Evolutionary conservation across 108 stramenopile genomes (phyloP).

Genomic region (Cyclotella kingstonii): DNA sequence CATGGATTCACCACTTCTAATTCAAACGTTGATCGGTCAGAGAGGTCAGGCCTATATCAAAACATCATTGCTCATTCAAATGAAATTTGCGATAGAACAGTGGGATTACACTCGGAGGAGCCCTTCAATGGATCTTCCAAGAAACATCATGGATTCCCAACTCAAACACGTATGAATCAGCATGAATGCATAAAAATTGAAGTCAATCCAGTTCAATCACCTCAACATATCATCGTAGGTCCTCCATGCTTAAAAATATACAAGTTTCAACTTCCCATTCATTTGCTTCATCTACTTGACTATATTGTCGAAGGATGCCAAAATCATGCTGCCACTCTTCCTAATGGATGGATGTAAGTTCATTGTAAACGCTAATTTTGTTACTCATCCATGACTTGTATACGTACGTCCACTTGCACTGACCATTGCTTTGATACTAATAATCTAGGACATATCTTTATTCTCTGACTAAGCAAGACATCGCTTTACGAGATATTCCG

Average conservation of each 20-base stretch:
- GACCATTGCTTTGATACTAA: neutral
- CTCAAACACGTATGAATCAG: conserved; percentile 9
- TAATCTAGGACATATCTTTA: conserved; percentile 55
- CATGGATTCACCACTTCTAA: neutral
- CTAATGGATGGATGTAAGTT: conserved; percentile 55
- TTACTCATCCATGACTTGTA: neutral
- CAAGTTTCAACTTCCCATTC: conserved; percentile 52
- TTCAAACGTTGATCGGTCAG: neutral
- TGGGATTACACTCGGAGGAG: neutral
- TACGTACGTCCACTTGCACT: no score
- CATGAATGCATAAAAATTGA: conserved; percentile 3
- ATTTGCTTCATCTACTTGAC: conserved; percentile 48
- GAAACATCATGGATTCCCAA: conserved; percentile 10
- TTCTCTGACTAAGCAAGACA: conserved; percentile 75
- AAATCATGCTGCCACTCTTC: conserved; percentile 36
- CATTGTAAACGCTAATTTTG: neutral
- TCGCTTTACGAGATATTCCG: conserved; percentile 67
- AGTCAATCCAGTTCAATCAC: conserved; percentile 1
- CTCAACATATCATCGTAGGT: conserved; percentile 45
- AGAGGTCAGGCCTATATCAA: neutral
- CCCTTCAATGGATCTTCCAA: neutral
- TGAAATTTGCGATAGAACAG: neutral
- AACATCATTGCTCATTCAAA: neutral
- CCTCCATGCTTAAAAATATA: conserved; percentile 56
- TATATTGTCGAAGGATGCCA: conserved; percentile 57